Evolutionary conservation across 75 land plant species (phyloP).

Genomic region (Ceratopteris richardii): DNA sequence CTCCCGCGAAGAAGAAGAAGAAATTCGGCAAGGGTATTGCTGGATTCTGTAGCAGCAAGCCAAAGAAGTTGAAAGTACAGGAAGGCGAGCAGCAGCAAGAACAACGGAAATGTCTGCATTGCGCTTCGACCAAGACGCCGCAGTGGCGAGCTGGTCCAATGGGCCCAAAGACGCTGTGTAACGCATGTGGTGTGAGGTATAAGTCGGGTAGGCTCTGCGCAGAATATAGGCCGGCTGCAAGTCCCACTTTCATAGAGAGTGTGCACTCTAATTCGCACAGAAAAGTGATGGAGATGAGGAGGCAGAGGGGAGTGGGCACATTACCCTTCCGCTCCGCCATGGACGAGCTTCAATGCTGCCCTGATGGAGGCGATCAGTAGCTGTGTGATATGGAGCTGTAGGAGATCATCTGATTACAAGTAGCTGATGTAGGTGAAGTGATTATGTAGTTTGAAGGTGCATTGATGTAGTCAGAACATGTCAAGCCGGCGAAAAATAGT

Average conservation of each 20-base stretch:
- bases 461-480: no score
- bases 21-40: no score
- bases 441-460: no score
- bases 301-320: constrained; percentile 52
- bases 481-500: no score
- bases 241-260: constrained; percentile 70
- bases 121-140: constrained; percentile 82
- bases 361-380: no score
- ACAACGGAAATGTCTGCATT: constrained; percentile 76
- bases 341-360: no score
- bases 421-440: no score
- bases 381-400: no score
- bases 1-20: no score
- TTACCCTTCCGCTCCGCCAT: no score
- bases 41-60: no score
- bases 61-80: neutral
- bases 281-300: constrained; percentile 85
- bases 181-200: constrained; percentile 94
- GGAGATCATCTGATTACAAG: no score
- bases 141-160: constrained; percentile 98
- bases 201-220: constrained; percentile 93
- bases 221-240: constrained; percentile 94
- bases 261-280: constrained; percentile 95
- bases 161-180: constrained; percentile 97
- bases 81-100: constrained; percentile 11